phyloP scores from a whole-genome alignment of 2,329 filamentous ascomycete species.

The Monilinia vaccinii-corymbosi region DNA sequence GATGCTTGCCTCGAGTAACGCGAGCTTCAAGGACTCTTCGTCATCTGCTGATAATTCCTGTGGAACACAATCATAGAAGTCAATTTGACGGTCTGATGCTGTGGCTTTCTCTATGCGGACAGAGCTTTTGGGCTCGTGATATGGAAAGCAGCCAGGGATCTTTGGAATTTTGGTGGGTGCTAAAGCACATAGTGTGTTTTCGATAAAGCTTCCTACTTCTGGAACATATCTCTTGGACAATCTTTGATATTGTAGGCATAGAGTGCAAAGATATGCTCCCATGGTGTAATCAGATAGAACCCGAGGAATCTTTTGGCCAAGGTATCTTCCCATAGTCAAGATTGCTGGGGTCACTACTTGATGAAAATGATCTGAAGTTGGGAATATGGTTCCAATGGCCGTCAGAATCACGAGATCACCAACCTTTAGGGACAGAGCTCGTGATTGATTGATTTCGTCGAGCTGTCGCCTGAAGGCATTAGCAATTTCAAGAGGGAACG shows the following conservation, averaged over 20 bases:
- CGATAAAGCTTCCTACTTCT: conserved; percentile 72
- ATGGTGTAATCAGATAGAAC: conserved; percentile 57
- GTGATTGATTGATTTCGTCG: conserved; percentile 39
- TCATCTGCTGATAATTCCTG: conserved; percentile 20
- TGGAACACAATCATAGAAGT: conserved; percentile 47
- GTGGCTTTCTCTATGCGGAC: conserved; percentile 41
- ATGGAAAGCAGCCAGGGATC: conserved; percentile 48
- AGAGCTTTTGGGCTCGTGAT: conserved; percentile 45
- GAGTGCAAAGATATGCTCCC: conserved; percentile 69
- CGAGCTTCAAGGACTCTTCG: conserved; percentile 38
- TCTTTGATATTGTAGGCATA: conserved; percentile 74
- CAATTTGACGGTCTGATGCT: conserved; percentile 42
- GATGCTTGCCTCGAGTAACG: conserved; percentile 53
- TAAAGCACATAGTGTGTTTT: conserved; percentile 63
- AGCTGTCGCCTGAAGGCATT: conserved; percentile 71
- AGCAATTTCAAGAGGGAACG: conserved; percentile 69
- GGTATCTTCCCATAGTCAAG: conserved; percentile 72
- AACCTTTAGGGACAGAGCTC: conserved; percentile 44
- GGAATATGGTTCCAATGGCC: conserved; percentile 76
- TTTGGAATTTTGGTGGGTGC: conserved; percentile 44
- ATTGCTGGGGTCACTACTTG: conserved; percentile 86
- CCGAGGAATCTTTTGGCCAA: conserved; percentile 66
- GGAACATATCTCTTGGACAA: conserved; percentile 83
- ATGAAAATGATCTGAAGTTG: conserved; percentile 96
- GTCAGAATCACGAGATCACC: conserved; percentile 80